Base-by-base conservation (phyloP, 805 yeast genomes). In the Clavispora phyllophila region DNA sequence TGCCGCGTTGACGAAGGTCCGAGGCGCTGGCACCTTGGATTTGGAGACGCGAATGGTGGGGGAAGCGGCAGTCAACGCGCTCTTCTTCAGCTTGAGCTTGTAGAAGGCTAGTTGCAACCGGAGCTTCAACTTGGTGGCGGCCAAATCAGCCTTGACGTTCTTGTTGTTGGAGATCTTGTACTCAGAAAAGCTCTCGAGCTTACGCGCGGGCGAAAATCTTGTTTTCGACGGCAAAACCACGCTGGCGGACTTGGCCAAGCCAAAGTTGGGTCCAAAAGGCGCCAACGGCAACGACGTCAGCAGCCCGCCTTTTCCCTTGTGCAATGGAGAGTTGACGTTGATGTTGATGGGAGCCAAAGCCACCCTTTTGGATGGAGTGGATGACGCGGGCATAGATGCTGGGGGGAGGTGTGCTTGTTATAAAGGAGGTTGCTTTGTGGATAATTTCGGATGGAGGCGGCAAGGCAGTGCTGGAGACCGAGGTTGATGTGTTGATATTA, bases 121-220 rank as follows among this genome's bases (percentile, higher is more conserved):
- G 44, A 69, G 57, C 56, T 67, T 70, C 52, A 70, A 58, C 48
- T 68, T 68, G 18, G 70, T 64, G 25, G 73, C 75, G 9, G 72
- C 71, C 54, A 67, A 58, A 23, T 65, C 68, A 6, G 69, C 70
- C 42, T 61, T 52, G 44, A 58, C 63, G 48, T 57, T 63, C 24
- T 50, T 50, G 50, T 39, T 43, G 41, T 40, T 45, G 26, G 53
- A 41, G 46, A 51, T 49, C 28, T 57, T 47, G 46, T 54, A 61
- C 38, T 60, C 68, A 18, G 63, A 56, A 41, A 60, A 62, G 36
- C 62, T 55, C 28, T 48, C 54, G 37, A 40, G 23, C 37, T 42
- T 42, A 24, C 50, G 49, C 29, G 27, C 41, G 17, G 38, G 20
- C 23, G 46, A 18, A 24, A 36, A 31, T 14, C 42, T 15, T 4